Evolutionary conservation across 106 monocot genomes (phyloP), one percentile per base, ranked within the genome.

Genomic region (Dendrobium huoshanense): DNA sequence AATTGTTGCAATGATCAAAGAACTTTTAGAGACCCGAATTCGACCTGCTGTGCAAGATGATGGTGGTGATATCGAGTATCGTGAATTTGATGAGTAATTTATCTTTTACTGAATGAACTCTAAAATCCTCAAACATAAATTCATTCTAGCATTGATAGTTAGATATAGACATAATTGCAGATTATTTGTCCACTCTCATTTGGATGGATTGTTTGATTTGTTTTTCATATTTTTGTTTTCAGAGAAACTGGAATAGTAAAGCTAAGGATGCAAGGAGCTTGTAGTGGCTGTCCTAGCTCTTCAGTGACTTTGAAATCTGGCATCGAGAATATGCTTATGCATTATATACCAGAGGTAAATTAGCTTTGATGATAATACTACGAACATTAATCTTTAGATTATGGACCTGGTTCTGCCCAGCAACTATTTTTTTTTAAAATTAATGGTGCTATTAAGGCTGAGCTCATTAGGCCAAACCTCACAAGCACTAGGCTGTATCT

Each of bases 241-340:
- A 99, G 99, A 55, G 95, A 91, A 78, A 88, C 89, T 41, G 99
- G 99, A 74, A 85, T 95, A 67, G 99, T 99, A 31, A 99, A 93
- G 86, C 80, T 95, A 74, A 89, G 73, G 80, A 93, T 99, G 99
- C 99, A 99, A 88, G 99, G 99, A 72, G 99, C 99, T 51, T 99
- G 98, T 65, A 99, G 98, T 40, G 98, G 98, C 48, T 99, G 98
- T 79, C 98, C 98, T 11, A 95, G 98, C 80, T 95, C 98, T 13
- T 91, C 99, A 48, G 99, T 99, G 22, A 99, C 99, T 22, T 82
- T 99, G 84, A 99, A 99, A 88, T 95, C 95, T 27, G 95, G 95
- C 70, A 99, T 99, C 27, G 99, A 99, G 82, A 99, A 99, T 68
- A 99, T 99, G 92, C 95, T 99, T 54, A 91, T 95, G 93, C 99